A percentile compares a stretch with the other conserved stretches of the same genome.
phyloP scores from a whole-genome alignment of 768 basidiomycete genomes.

The Phanerochaete sordida region DNA sequence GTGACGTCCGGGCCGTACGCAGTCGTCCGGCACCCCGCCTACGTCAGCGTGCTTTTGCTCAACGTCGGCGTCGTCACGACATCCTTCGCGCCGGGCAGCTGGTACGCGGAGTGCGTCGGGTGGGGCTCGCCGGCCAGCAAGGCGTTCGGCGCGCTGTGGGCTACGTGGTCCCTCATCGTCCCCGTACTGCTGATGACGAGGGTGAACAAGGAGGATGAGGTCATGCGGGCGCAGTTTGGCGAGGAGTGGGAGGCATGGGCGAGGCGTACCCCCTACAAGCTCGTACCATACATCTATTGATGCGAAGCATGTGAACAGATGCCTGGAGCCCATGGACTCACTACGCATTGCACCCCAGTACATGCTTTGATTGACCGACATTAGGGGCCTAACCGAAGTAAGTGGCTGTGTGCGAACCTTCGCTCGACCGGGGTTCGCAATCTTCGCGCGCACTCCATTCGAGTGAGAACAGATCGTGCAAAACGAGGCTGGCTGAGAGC shows the following conservation, averaged over 20 bases:
- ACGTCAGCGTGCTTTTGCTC: slow-evolving; percentile 7
- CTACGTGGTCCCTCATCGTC: not conserved
- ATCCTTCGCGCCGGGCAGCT: slow-evolving; percentile 1
- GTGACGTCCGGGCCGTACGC: slow-evolving; percentile 15
- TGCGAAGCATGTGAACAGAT: not conserved
- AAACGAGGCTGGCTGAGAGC: not conserved
- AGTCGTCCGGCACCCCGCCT: slow-evolving; percentile 17
- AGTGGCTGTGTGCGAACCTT: not conserved
- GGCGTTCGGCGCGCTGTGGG: not conserved
- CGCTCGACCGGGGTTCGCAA: no score
- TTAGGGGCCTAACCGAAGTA: not conserved
- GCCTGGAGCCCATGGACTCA: not conserved
- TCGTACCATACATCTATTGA: not conserved
- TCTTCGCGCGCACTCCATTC: not conserved
- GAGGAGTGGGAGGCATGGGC: not conserved
- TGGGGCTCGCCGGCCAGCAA: not conserved
- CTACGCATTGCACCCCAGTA: not conserved
- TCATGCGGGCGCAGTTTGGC: slow-evolving; percentile 6
- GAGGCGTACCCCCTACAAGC: not conserved
- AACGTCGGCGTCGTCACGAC: slow-evolving; percentile 5
- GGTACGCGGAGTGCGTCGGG: not conserved
- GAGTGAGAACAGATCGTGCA: not conserved
- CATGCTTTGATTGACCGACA: not conserved
- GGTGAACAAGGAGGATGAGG: slow-evolving; percentile 5
- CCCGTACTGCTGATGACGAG: not conserved